phyloP scores from a whole-genome alignment of 2,329 filamentous ascomycete species.

The Biscogniauxia marginata region DNA sequence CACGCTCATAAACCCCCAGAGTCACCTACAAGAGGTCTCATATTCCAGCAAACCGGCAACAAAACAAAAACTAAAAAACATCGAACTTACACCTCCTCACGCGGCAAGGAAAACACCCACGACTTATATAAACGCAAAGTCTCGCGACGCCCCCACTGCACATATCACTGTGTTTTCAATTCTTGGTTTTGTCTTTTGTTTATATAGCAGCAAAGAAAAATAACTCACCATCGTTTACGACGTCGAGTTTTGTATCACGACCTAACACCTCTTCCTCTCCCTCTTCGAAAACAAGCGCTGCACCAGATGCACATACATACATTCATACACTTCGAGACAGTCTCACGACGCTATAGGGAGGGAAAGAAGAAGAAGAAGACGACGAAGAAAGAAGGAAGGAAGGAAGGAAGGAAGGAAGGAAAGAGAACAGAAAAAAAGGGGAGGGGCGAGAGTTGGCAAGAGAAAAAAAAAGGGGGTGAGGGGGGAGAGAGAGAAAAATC shows the following conservation, averaged over 20 bases:
- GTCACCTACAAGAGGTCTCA: background rate
- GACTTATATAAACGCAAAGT: background rate
- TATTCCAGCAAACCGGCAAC: background rate
- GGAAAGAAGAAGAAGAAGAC: background rate
- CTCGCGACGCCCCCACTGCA: background rate
- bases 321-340: conserved; percentile 12
- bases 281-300: conserved; percentile 1
- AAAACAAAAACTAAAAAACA: background rate
- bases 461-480: no score
- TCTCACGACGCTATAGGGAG: conserved; percentile 17
- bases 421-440: background rate
- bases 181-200: background rate
- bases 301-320: conserved; percentile 4
- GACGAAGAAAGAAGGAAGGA: background rate
- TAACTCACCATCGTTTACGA: background rate
- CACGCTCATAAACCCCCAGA: background rate
- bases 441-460: background rate
- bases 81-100: background rate
- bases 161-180: background rate
- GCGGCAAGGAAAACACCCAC: background rate
- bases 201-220: background rate
- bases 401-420: background rate
- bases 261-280: background rate
- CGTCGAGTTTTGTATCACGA: conserved; percentile 19
- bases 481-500: background rate